Evolutionary conservation across 495 filamentous ascomycete genomes (phyloP), one percentile per base, ranked within the genome.

Genomic region (Aspergillus hancockii): DNA sequence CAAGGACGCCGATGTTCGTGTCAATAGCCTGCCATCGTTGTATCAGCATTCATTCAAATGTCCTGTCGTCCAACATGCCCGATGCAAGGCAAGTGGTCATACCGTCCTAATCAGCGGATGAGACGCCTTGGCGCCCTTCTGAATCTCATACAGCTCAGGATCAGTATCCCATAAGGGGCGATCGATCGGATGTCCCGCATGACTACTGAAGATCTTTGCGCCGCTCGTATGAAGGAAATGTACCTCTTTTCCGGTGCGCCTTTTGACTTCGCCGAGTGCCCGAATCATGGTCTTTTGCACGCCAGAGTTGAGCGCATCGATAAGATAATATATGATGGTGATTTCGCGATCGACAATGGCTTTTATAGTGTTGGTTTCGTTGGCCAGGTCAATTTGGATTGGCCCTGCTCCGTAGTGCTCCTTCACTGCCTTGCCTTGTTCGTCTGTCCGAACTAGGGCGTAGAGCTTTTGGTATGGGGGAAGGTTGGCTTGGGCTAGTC

Each of bases 141-240:
- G 74, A 19, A 79, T 63, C 0, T 77, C 66, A 49, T 76, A 81
- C 9, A 82, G 61, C 2, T 56, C 28, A 8, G 72, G 68, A 46
- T 80, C 75, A 16, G 64, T 78, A 56, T 83, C 81, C 2, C 70
- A 50, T 1, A 83, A 46, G 0, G 69, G 71, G 7, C 56, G 47
- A 50, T 79, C 74, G 0, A 52, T 64, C 8, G 62, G 63, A 54
- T 60, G 22, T 0, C 72, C 74, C 1, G 62, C 66, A 64, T 73
- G 69, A 16, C 60, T 58, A 34, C 68, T 73, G 53, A 76, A 76
- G 0, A 65, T 28, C 60, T 75, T 74, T 6, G 71, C 71, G 2
- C 75, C 75, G 4, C 69, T 62, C 28, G 78, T 79, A 40, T 77
- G 71, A 38, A 81, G 52, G 49, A 80, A 76, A 58, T 80, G 75